These are phyloP conservation scores for Exophiala xenobiotica DNA, from an alignment of 2,329 filamentous ascomycete species.

Conservation along the genomic window DNA sequence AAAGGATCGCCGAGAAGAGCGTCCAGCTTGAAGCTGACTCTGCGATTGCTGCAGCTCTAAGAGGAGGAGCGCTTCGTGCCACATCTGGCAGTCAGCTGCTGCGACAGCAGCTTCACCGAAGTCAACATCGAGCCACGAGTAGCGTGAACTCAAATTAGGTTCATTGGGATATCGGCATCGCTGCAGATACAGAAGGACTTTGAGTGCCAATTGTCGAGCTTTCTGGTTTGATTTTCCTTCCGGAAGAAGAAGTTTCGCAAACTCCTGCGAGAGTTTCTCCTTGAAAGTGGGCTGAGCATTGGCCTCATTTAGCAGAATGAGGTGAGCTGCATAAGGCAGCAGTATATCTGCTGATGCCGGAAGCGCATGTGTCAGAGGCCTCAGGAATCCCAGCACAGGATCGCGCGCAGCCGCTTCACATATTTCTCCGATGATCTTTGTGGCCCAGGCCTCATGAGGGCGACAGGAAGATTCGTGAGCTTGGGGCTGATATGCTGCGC, in stretches of 20 bases:
- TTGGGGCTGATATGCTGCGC: not conserved
- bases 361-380: constrained; percentile 64
- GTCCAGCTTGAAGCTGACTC: constrained; percentile 40
- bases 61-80: constrained; percentile 81
- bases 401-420: constrained; percentile 60
- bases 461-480: not conserved
- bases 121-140: constrained; percentile 83
- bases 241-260: constrained; percentile 47
- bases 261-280: constrained; percentile 61
- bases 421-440: constrained; percentile 61
- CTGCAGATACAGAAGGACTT: constrained; percentile 81
- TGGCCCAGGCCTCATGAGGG: constrained; percentile 55
- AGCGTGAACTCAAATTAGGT: constrained; percentile 72
- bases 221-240: constrained; percentile 46
- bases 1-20: constrained; percentile 66
- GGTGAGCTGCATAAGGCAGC: constrained; percentile 81
- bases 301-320: constrained; percentile 67
- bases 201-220: constrained; percentile 71
- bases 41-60: constrained; percentile 69
- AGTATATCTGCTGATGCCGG: constrained; percentile 69
- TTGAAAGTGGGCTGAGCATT: constrained; percentile 65
- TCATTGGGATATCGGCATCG: constrained; percentile 75
- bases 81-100: constrained; percentile 77
- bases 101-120: constrained; percentile 67
- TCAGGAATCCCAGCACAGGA: constrained; percentile 67